Evolutionary conservation across 257 asterid genomes (phyloP), one percentile per base, ranked within the genome.

Genomic region (Ocimum tenuiflorum): DNA sequence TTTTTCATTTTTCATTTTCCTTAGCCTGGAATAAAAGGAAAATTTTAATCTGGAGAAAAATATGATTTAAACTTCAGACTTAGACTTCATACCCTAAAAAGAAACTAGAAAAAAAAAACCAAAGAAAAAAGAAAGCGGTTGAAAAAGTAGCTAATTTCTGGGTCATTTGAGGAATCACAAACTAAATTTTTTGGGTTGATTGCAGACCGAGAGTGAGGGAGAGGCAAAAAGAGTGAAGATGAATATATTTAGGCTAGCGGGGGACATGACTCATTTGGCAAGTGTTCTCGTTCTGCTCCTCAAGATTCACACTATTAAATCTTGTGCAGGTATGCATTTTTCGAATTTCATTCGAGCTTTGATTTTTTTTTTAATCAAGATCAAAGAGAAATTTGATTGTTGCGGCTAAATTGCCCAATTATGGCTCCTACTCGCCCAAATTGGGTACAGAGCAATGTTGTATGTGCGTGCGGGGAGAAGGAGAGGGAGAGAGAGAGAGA

Each of bases 281-380:
- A 88, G 96, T 75, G 86, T 88, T 64, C 95, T 88, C 60, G 96
- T 88, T 78, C 82, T 88, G 92, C 96, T 88, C 18, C 92, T 86
- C 60, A 88, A 88, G 87, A 86, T 88, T 81, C 95, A 84, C 60
- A 88, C 96, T 12, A 88, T 88, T 77, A 88, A 88, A 88, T 88
- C 96, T 15, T 88, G 96, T 75, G 96, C 95, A 65, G 96, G 96
- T 86, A 75, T 7, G 67, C 70, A 39, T 60, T 58, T 67, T 45
- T 55, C n/a, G 19, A 14, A 22, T 71, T 57, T 31, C 45, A 0
- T 9, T 50, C 18, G 14, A 31, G 31, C 3, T 57, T 2, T n/a
- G 27, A 31, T 68, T 57, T 68, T 18, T 59, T 66, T 65, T 57
- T 18, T n/a, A 11, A 65, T n/a, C n/a, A n/a, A 73, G 66, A 66